Evolutionary conservation across 768 basidiomycete genomes (phyloP), one percentile per base, ranked within the genome.

Genomic region (Termitomyces sp.): DNA sequence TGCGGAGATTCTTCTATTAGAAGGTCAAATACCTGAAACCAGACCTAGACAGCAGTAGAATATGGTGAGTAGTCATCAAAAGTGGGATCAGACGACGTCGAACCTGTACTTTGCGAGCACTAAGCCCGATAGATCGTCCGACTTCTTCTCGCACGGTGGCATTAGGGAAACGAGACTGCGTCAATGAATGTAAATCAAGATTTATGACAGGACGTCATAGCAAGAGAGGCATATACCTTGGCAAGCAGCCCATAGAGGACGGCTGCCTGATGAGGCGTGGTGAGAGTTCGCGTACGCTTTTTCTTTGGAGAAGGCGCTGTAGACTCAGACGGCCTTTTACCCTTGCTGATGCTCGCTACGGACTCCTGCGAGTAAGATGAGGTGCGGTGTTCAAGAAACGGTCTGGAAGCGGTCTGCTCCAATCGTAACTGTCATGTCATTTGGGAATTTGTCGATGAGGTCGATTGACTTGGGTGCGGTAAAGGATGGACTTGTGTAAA

Each of bases 21-120:
- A 54, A 48, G 50, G 18, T n/a, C 58, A 33, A 50, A 54, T 70
- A 89, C 90, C 80, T 92, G 91, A 73, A 93, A 93, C 91, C 91
- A 93, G 64, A 93, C 91, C 91, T 93, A 66, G 65, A 57, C 65
- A 53, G 43, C 35, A 44, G n/a, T n/a, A n/a, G 54, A 61, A 45
- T 30, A n/a, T n/a, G 48, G 14, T 65, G 18, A 64, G 57, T 12
- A 53, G 58, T 3, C 30, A 54, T 56, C 45, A 36, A 33, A 53
- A 61, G 28, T 58, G 28, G 56, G 58, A 30, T 44, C 61, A 44
- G 28, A 50, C 35, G 42, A 66, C 53, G 57, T 59, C 87, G 67
- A 65, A 89, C 91, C 83, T 94, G 92, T 3, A 94, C 92, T 76
- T 94, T 92, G 42, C 92, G 82, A 48, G 91, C 90, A 68, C 90